Evolutionary conservation across 1,139 yeast species (phyloP), one percentile per base, ranked within the genome.

Genomic region (Yamadazyma spencermartinsiae): DNA sequence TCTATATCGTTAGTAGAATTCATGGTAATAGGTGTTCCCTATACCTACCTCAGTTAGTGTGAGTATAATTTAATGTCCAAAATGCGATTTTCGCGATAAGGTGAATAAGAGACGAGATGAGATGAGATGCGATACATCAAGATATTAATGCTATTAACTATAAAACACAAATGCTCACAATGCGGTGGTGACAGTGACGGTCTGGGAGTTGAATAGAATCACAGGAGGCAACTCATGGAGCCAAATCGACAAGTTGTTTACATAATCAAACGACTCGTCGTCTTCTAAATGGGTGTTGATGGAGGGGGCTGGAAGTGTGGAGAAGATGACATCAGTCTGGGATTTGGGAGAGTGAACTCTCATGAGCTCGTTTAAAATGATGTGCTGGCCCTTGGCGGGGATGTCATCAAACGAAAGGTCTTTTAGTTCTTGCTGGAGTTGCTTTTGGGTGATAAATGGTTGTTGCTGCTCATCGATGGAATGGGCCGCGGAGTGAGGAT

Each of bases 131-230:
- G n/a, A n/a, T n/a, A n/a, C n/a, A n/a, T n/a, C n/a, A n/a, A n/a
- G n/a, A n/a, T n/a, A n/a, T n/a, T n/a, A n/a, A n/a, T n/a, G n/a
- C n/a, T n/a, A n/a, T n/a, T n/a, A n/a, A n/a, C n/a, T n/a, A n/a
- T n/a, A n/a, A n/a, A n/a, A 12, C 12, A 9, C 15, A 16, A 30
- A 30, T 30, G 12, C 18, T 40, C 66, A 86, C 46, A 86, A 67
- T 16, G 95, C 89, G 10, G 97, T 90, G 0, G 98, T 92, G 1
- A 92, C 98, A 0, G 98, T 92, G 68, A 90, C 88, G 0, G 96
- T 84, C 61, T 89, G 95, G 0, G 97, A 87, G 56, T 92, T 90
- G 40, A 92, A 72, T 44, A 92, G 62, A 55, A 92, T 59, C 3
- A 80, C 74, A 0, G 98, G 96, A 0, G 96, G 96, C 33, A 92